Conservation (phyloP, 139 green algal genomes). For the Coelastrella sp. region DNA sequence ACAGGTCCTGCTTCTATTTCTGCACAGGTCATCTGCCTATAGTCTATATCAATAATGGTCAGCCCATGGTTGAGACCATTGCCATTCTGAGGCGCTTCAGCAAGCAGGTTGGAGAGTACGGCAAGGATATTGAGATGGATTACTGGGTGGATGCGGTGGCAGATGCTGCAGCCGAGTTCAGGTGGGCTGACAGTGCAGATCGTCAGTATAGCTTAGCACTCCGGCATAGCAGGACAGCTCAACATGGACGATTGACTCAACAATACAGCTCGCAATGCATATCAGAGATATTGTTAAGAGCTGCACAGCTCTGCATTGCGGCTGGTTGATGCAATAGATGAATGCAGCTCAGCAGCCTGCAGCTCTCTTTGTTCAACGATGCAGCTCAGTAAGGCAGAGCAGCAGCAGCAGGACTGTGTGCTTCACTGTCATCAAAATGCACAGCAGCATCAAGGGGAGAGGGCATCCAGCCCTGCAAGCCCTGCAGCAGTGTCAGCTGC, state of each 20-base stretch:
- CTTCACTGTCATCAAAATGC: no score
- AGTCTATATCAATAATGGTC: background rate
- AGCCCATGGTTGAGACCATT: background rate
- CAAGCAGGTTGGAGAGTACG: background rate
- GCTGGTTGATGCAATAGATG: no score
- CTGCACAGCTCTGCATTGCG: no score
- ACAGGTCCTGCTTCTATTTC: background rate
- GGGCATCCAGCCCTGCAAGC: no score
- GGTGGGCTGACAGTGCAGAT: background rate
- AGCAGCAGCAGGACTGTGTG: no score
- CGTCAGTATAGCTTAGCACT: background rate
- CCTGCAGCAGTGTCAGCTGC: no score
- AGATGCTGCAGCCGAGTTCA: constrained; percentile 7
- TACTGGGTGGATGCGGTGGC: background rate
- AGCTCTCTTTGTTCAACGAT: no score
- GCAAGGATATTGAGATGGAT: background rate
- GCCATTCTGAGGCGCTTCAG: background rate
- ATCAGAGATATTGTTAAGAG: no score
- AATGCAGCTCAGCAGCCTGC: no score
- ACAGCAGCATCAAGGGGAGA: no score
- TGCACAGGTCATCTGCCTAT: background rate
- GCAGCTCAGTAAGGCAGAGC: no score
- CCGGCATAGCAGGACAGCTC: background rate
- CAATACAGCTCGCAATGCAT: no score
- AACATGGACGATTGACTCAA: background rate